Evolutionary conservation across 345 rosid genomes (phyloP).

Genomic region (Capsella bursapastoris): DNA sequence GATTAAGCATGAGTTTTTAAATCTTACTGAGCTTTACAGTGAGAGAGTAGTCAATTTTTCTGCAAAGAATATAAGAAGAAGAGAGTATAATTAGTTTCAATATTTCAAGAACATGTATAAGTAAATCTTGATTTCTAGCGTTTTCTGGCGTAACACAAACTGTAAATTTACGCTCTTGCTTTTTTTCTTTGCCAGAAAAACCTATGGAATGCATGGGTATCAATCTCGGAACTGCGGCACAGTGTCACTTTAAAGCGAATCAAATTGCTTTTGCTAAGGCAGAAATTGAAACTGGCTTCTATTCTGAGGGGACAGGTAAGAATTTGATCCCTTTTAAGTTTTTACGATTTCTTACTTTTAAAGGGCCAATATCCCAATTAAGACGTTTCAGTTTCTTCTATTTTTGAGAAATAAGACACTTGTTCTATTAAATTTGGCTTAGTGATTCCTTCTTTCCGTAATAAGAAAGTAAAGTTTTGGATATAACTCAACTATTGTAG

Average conservation of each 20-base stretch:
- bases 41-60: constrained; percentile 5
- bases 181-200: constrained; percentile 61
- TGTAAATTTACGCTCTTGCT: constrained; percentile 20
- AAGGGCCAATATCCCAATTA: background rate
- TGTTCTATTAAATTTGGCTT: constrained; percentile 26
- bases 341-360: constrained; percentile 26
- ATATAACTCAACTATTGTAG: constrained; percentile 15
- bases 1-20: constrained; percentile 14
- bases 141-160: constrained; percentile 11
- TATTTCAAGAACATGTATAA: constrained; percentile 29
- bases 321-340: constrained; percentile 23
- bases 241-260: constrained; percentile 72
- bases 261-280: constrained; percentile 75
- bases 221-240: constrained; percentile 75
- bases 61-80: background rate
- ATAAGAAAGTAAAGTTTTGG: constrained; percentile 20
- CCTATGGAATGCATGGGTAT: constrained; percentile 65
- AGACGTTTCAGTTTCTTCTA: constrained; percentile 5
- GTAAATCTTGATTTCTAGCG: background rate
- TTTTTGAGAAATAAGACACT: constrained; percentile 14
- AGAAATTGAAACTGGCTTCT: constrained; percentile 72
- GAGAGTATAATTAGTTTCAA: background rate
- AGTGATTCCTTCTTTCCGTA: constrained; percentile 15
- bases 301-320: constrained; percentile 83
- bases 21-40: constrained; percentile 4